A percentile compares a stretch with the other conserved stretches of the same genome.
These are phyloP conservation scores for Colletotrichum acutatum DNA, from an alignment of 2,329 filamentous ascomycete genomes.

Conservation along the genomic window DNA sequence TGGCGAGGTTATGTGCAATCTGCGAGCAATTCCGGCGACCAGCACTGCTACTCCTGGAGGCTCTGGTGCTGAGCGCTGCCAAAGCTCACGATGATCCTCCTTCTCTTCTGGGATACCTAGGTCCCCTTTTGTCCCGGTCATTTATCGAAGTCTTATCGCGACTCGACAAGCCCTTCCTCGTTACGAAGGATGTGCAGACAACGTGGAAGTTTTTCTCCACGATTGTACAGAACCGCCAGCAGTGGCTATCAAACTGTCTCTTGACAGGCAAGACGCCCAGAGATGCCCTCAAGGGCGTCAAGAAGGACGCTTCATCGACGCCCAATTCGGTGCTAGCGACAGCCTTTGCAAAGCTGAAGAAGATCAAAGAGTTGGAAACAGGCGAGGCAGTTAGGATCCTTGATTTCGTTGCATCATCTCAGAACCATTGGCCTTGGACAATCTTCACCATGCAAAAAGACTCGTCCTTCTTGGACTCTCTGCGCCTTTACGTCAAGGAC, in stretches of 20 bases:
- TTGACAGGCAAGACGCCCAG: slow-evolving; percentile 88
- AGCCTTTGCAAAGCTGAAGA: slow-evolving; percentile 77
- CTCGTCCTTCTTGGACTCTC: slow-evolving; percentile 75
- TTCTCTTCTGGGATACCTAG: slow-evolving; percentile 93
- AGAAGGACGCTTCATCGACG: slow-evolving; percentile 60
- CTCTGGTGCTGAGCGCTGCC: slow-evolving; percentile 77
- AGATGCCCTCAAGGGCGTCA: slow-evolving; percentile 71
- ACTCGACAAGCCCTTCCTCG: slow-evolving; percentile 79
- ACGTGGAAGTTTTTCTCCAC: slow-evolving; percentile 90
- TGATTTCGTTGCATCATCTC: slow-evolving; percentile 86
- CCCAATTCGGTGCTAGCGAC: slow-evolving; percentile 76
- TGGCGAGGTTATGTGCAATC: slow-evolving; percentile 80
- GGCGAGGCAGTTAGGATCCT: slow-evolving; percentile 79
- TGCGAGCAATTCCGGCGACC: slow-evolving; percentile 74
- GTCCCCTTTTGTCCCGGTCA: slow-evolving; percentile 82
- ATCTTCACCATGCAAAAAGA: slow-evolving; percentile 83
- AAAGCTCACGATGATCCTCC: slow-evolving; percentile 79
- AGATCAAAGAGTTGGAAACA: slow-evolving; percentile 72
- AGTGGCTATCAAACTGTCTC: slow-evolving; percentile 95
- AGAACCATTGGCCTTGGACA: slow-evolving; percentile 97
- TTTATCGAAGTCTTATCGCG: slow-evolving; percentile 84
- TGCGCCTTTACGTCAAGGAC: slow-evolving; percentile 75
- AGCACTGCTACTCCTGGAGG: slow-evolving; percentile 76
- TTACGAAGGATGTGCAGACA: slow-evolving; percentile 71
- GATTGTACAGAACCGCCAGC: slow-evolving; percentile 88